These are phyloP conservation scores for Xylariaceae sp. DNA, from an alignment of 2,329 filamentous ascomycete species.

Conservation along the genomic window DNA sequence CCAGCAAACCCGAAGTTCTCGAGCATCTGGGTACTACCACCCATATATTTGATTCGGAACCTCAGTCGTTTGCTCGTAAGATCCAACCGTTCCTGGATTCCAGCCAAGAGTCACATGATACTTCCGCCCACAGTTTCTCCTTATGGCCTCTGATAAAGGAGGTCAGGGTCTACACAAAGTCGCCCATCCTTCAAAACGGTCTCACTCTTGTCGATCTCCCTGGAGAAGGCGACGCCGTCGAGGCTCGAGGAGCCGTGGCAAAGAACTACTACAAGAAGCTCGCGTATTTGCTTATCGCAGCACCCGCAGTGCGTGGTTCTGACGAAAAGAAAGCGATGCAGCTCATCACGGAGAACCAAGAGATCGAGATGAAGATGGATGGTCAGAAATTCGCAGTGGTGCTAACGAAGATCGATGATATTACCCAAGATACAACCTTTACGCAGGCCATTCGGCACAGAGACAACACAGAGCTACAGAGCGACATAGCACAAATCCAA, in stretches of 20 bases:
- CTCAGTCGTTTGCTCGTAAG: slow-evolving; percentile 2
- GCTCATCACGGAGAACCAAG: slow-evolving; percentile 19
- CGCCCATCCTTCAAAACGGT: slow-evolving; percentile 36
- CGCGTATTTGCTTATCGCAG: slow-evolving; percentile 13
- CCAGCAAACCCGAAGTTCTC: slow-evolving; percentile 4
- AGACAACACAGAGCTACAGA: background rate
- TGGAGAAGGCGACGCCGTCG: slow-evolving; percentile 35
- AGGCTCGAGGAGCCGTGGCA: slow-evolving; percentile 17
- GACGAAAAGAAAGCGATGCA: slow-evolving; percentile 16
- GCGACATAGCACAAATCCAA: background rate
- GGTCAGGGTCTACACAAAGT: slow-evolving; percentile 35
- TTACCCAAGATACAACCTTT: slow-evolving; percentile 3
- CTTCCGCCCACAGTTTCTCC: slow-evolving; percentile 12
- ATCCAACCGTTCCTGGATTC: slow-evolving; percentile 25
- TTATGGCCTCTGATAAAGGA: slow-evolving; percentile 30
- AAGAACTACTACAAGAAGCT: slow-evolving; percentile 4
- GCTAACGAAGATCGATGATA: slow-evolving; percentile 20
- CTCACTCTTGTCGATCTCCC: slow-evolving; percentile 45
- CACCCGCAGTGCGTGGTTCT: slow-evolving; percentile 13
- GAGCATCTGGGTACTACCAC: slow-evolving; percentile 3
- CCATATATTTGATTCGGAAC: slow-evolving; percentile 3
- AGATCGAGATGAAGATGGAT: slow-evolving; percentile 15
- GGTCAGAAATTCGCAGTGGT: slow-evolving; percentile 14
- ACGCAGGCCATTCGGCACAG: background rate
- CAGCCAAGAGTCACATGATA: background rate